These are phyloP conservation scores for Microthlaspi erraticum DNA, from an alignment of 345 rosid genomes.

Conservation along the genomic window DNA sequence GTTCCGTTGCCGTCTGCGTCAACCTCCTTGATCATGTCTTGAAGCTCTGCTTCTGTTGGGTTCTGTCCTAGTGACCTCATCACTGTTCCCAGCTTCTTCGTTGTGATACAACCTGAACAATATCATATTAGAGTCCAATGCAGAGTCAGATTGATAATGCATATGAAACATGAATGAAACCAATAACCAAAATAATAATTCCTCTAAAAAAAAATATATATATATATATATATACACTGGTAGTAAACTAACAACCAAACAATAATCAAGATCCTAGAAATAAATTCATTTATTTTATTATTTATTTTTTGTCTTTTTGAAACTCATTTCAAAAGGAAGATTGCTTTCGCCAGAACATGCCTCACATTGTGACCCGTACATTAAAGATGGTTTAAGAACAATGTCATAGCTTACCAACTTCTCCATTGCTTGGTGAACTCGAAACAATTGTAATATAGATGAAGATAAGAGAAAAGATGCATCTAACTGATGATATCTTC, in stretches of 20 bases:
- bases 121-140: constrained; percentile 1
- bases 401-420: constrained; percentile 35
- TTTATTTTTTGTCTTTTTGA: too few species aligned
- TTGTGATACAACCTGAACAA: constrained; percentile 60
- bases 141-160: too few species aligned
- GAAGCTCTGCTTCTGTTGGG: constrained; percentile 71
- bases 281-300: too few species aligned
- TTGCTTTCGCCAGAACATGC: too few species aligned
- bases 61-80: constrained; percentile 81
- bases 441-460: constrained; percentile 24
- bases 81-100: constrained; percentile 81
- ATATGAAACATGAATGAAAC: not conserved
- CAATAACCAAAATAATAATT: too few species aligned
- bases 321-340: too few species aligned
- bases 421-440: constrained; percentile 25
- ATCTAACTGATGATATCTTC: constrained; percentile 14
- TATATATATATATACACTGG: too few species aligned
- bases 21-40: constrained; percentile 41
- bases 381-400: constrained; percentile 1
- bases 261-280: too few species aligned
- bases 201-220: too few species aligned
- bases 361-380: too few species aligned
- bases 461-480: not conserved
- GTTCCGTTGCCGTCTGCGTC: constrained; percentile 42
- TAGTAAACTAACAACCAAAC: too few species aligned